Evolutionary conservation across 805 yeast genomes (phyloP).

Genomic region (Metschnikowia lunata): DNA sequence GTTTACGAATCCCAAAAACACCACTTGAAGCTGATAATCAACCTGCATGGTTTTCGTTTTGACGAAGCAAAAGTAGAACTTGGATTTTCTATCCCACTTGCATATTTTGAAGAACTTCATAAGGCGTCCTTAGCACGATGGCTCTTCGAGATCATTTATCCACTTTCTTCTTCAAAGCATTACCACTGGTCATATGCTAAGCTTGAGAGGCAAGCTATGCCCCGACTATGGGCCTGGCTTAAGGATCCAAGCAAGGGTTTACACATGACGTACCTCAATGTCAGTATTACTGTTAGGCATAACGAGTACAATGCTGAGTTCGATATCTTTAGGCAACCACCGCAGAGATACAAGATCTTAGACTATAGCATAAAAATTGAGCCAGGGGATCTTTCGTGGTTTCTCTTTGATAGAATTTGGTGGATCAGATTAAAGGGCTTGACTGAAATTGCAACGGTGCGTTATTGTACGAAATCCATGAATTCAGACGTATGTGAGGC

Average conservation of each 20-base stretch:
- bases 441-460: not conserved
- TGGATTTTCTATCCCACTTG: conserved; percentile 1
- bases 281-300: conserved; percentile 2
- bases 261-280: conserved; percentile 11
- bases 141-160: conserved; percentile 24
- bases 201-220: conserved; percentile 29
- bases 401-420: conserved; percentile 14
- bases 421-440: conserved; percentile 9
- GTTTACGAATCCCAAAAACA: conserved; percentile 4
- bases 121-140: conserved; percentile 24
- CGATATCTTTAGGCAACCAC: conserved; percentile 5
- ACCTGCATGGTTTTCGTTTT: not conserved
- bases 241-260: not conserved
- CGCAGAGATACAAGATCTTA: not conserved
- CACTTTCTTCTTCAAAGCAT: conserved; percentile 30
- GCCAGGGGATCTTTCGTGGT: conserved; percentile 6
- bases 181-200: conserved; percentile 40
- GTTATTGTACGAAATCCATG: conserved; percentile 2
- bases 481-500: not conserved
- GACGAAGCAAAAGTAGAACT: not conserved
- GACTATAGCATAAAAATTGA: not conserved
- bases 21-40: not conserved
- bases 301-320: not conserved
- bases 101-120: not conserved
- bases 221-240: conserved; percentile 17